Base-by-base conservation (phyloP, 306 rosid species). In the Pueraria montana region DNA sequence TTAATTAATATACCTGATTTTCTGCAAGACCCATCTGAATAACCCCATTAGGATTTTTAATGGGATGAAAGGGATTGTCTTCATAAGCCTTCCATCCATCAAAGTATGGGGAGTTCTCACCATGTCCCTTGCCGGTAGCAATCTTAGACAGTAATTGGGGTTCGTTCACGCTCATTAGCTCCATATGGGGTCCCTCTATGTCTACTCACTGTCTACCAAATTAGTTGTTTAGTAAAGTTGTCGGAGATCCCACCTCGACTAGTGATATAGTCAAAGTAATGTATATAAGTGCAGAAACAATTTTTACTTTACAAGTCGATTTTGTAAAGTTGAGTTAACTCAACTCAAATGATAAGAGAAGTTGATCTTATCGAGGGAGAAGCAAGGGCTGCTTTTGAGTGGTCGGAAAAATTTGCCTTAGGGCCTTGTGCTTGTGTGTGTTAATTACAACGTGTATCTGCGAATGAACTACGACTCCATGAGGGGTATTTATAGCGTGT, bases 1-100 rank as follows among this genome's bases (percentile, higher is more conserved):
- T 24, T 18, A 14, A 62, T 8, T 0, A 10, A 13, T 74, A 6
- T 87, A 93, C 98, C 89, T 88, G 89, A 84, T 94, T 94, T 85
- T 94, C 98, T 50, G 97, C 98, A 4, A 94, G 90, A 36, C 97
- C 98, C 98, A 94, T 94, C 76, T 94, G 98, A 76, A 94, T 92
- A 62, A 94, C 97, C 2, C 98, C 98, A 24, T 82, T 10, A 63
- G 87, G 88, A 50, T 94, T 94, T 6, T 84, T 21, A n/a, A 69
- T 87, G 48, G 85, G 79, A 36, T 94, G 93, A 85, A 88, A 94
- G 2, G 97, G 98, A 24, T 94, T 82, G 12, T 34, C 43, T 7
- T 94, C 91, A 65, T 87, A 89, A 8, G 97, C 98, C 62, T 92
- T 92, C 98, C 98, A 94, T 1, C 98, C 98, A 55, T 91, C 97